Conservation (phyloP, 169 alveolate species). For the Plasmodium yoelii region DNA sequence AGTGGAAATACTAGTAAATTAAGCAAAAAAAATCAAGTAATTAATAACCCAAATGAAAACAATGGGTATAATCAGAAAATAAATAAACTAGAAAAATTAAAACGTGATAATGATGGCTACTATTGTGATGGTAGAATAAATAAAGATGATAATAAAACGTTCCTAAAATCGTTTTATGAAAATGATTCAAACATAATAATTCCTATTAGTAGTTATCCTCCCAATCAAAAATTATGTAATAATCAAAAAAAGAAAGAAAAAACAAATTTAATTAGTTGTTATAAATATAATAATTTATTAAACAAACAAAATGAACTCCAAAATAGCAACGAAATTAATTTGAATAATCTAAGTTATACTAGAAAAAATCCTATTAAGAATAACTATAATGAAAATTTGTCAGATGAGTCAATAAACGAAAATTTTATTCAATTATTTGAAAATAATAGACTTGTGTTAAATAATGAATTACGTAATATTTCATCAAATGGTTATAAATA, state of each 20-base stretch:
- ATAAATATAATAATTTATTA: slow-evolving; percentile 54
- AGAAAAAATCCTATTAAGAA: slow-evolving; percentile 8
- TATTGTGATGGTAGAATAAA: not conserved
- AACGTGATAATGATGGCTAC: not conserved
- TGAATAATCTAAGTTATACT: not conserved
- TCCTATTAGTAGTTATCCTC: not conserved
- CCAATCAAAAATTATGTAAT: slow-evolving; percentile 17
- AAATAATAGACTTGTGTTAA: not conserved
- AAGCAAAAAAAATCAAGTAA: slow-evolving; percentile 6
- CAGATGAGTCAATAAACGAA: slow-evolving; percentile 6
- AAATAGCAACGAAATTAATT: not conserved
- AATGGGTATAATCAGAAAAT: not conserved
- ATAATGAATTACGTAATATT: not conserved
- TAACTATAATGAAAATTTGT: slow-evolving; percentile 1
- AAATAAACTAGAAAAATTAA: slow-evolving; percentile 17
- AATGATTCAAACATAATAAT: not conserved
- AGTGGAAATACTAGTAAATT: not conserved
- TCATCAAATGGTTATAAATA: no score
- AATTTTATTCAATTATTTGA: not conserved
- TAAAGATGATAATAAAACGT: not conserved
- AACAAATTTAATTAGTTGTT: slow-evolving; percentile 56
- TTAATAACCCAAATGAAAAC: slow-evolving; percentile 24
- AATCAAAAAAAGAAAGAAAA: slow-evolving; percentile 38
- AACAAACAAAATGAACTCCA: slow-evolving; percentile 1
- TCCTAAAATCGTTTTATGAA: not conserved